phyloP scores from a whole-genome alignment of 2,329 filamentous ascomycete genomes.

The Stagonosporopsis chrysanthemi region DNA sequence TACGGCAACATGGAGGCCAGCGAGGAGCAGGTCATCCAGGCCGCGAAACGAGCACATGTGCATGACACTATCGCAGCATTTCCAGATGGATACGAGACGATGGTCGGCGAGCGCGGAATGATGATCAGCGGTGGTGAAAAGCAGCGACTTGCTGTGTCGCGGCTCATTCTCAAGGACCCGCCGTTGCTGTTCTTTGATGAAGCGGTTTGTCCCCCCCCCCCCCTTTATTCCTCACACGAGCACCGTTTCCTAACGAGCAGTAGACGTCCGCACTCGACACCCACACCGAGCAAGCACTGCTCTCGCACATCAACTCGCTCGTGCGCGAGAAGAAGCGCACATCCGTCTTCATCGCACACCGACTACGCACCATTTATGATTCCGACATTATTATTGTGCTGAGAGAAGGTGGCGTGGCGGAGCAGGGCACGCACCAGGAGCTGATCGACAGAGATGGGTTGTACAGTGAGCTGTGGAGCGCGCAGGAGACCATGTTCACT shows the following conservation, averaged over 20 bases:
- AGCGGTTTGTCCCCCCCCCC: constrained; percentile 62
- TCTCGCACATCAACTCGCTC: constrained; percentile 92
- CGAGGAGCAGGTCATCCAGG: constrained; percentile 74
- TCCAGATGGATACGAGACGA: constrained; percentile 88
- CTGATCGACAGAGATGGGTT: constrained; percentile 80
- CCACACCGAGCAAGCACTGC: constrained; percentile 87
- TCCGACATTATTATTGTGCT: constrained; percentile 91
- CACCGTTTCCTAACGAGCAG: not conserved
- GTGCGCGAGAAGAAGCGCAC: constrained; percentile 87
- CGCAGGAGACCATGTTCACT: constrained; percentile 48
- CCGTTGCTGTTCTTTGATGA: constrained; percentile 94
- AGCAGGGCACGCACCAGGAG: constrained; percentile 86
- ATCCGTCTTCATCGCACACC: constrained; percentile 93
- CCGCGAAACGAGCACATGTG: constrained; percentile 82
- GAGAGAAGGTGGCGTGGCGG: constrained; percentile 82
- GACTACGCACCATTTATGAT: constrained; percentile 91
- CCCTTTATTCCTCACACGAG: not conserved
- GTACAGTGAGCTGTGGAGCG: constrained; percentile 90
- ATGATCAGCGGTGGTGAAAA: constrained; percentile 98
- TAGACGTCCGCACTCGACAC: constrained; percentile 87
- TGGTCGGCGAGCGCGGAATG: constrained; percentile 91
- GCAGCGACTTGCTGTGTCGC: constrained; percentile 83
- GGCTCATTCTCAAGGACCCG: constrained; percentile 86
- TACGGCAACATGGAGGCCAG: constrained; percentile 85
- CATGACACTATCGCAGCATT: constrained; percentile 76